Base-by-base conservation (phyloP, 768 basidiomycete species). In the Boletellus emodensis region DNA sequence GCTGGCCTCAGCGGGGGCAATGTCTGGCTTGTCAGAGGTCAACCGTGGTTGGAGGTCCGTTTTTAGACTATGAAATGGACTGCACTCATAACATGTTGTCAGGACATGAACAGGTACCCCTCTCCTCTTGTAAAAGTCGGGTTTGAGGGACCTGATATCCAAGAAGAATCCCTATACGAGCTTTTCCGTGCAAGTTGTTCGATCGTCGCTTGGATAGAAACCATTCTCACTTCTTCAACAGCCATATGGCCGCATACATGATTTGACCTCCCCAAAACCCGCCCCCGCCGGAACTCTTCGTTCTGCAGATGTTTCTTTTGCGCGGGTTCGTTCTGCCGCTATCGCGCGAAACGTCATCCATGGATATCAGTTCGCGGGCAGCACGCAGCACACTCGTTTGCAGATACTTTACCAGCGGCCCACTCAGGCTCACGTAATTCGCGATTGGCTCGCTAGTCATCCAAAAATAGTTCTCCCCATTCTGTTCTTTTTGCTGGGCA, bases 21-120 rank as follows among this genome's bases (percentile, higher is more conserved):
- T 49, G 68, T 84, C 12, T 90, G 88, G 87, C 63, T 86, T 17
- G 89, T 91, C 33, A 81, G 77, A 65, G 90, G 91, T 1, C 72
- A 71, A 6, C 91, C 92, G 0, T 94, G 89, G 88, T 72, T 74
- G 60, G 92, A 94, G 76, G 89, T 88, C 44, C 26, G 71, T 62
- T 40, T 17, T 44, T 20, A 1, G 8, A 11, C n/a, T 3, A 3
- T 24, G 37, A 10, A 1, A 42, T 17, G 35, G 20, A 12, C 13
- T 28, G 8, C 40, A 28, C 35, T 53, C 45, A 24, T 54, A 17
- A 52, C 33, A 15, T 30, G 53, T 15, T 3, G 5, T 45, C 55
- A 94, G 89, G 95, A 98, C 57, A 83, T 97, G 81, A 75, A 84
- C 51, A 76, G 89, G 46, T 95, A 83, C 64, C 84, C 92, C 0